Conservation (phyloP, 306 rosid genomes). For the Dalbergia oliveri region DNA sequence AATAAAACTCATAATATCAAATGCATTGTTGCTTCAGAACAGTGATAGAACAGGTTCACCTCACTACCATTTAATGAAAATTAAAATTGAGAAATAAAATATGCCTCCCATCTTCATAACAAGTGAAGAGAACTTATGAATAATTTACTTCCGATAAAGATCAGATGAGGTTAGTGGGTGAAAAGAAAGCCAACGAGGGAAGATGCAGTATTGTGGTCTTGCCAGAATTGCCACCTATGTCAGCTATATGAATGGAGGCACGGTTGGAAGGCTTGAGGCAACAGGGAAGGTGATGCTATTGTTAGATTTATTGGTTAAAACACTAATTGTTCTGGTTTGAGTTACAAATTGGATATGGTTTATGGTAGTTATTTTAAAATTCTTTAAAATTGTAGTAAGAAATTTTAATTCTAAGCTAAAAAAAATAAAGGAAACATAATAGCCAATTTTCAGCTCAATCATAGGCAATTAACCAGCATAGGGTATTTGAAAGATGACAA, state of each 20-base stretch:
- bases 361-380: background rate
- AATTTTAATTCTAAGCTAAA: constrained; percentile 7
- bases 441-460: constrained; percentile 1
- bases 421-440: background rate
- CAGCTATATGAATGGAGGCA: background rate
- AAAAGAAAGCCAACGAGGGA: background rate
- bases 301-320: background rate
- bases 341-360: background rate
- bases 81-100: too few species aligned
- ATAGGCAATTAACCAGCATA: constrained; percentile 17
- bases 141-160: background rate
- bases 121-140: background rate
- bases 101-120: background rate
- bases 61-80: background rate
- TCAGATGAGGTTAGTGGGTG: background rate
- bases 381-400: constrained; percentile 2
- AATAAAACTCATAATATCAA: background rate
- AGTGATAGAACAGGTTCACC: background rate
- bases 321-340: background rate
- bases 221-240: constrained; percentile 5
- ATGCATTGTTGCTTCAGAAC: background rate
- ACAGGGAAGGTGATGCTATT: background rate
- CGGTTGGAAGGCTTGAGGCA: background rate
- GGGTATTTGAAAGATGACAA: constrained; percentile 21
- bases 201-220: background rate